Base-by-base conservation (phyloP, 1,284 basidiomycete genomes). In the Mrakiaceae sp. region DNA sequence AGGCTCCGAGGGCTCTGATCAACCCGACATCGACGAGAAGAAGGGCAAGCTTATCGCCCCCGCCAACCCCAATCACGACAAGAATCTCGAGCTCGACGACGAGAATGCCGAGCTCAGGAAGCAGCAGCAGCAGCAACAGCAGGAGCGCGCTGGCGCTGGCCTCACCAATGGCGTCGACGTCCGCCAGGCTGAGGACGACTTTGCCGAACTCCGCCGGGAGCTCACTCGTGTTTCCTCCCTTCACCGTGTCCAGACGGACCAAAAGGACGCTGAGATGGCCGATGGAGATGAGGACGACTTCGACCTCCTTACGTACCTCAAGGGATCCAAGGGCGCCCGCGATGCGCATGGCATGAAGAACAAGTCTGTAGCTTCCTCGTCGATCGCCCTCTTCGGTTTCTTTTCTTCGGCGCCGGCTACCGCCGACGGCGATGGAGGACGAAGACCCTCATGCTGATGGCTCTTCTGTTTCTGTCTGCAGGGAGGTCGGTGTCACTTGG, bases 221-320 rank as follows among this genome's bases (percentile, higher is more conserved):
- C 63, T 70, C 16, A 68, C 68, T 11, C 67, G 62, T 43, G 59
- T 63, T 12, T 66, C 66, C 7, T 65, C 63, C 11, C 61, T 70
- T 7, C 67, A 70, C 47, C 64, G 69, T 9, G 63, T 61, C 5
- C 58, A 62, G 46, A 70, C 66, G 3, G 58, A 68, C 11, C 63
- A 67, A 39, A 65, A 62, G 39, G 58, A 60, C 44, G 49, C 48
- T 43, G 66, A 62, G 58, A 68, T 62, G 69, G 75, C 74, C 67
- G 65, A 73, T 70, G 51, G 74, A 70, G 62, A 76, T 69, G 66
- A 75, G 70, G 66, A 75, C 48, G 67, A 75, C 71, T 90, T 90
- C 71, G 82, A 90, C 74, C 80, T 94, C 7, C 81, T 83, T 46
- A 87, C 87, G 62, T 91, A 88, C 70, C 80, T 95, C 14, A 80